Evolutionary conservation across 2,329 filamentous ascomycete species (phyloP).

Genomic region (Paraconiothyrium brasiliense): DNA sequence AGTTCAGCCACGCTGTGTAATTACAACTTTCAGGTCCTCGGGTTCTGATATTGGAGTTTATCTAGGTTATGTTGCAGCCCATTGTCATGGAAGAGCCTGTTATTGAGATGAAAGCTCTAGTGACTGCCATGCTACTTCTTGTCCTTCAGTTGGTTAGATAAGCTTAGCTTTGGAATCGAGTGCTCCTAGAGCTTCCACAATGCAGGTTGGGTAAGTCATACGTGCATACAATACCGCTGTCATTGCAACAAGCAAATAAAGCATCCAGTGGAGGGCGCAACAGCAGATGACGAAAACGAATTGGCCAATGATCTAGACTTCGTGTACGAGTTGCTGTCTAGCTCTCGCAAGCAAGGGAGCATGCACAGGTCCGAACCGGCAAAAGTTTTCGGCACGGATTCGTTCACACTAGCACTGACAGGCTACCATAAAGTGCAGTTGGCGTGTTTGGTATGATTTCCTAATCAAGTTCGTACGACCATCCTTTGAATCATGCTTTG

Average conservation of each 20-base stretch:
- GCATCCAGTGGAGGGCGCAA: too few species aligned
- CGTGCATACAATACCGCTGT: too few species aligned
- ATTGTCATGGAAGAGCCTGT: background rate
- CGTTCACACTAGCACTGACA: too few species aligned
- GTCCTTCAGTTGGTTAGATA: background rate
- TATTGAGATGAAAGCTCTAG: background rate
- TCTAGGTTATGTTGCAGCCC: background rate
- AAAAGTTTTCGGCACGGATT: too few species aligned
- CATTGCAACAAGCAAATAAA: background rate
- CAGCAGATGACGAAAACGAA: too few species aligned
- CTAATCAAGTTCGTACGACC: background rate
- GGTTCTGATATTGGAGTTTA: background rate
- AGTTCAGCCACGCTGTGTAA: constrained; percentile 22
- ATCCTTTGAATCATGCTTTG: background rate
- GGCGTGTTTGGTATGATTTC: background rate
- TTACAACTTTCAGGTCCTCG: constrained; percentile 29
- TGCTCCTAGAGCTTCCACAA: too few species aligned
- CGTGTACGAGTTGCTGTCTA: too few species aligned
- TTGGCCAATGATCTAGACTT: too few species aligned
- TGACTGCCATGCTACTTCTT: background rate
- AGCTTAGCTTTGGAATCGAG: too few species aligned
- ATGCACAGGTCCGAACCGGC: too few species aligned
- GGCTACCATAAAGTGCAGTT: background rate
- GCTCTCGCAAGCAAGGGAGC: too few species aligned
- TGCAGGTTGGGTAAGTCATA: too few species aligned